These are phyloP conservation scores for Trichoderma aggressivum DNA, from an alignment of 2,329 filamentous ascomycete genomes.

Conservation along the genomic window DNA sequence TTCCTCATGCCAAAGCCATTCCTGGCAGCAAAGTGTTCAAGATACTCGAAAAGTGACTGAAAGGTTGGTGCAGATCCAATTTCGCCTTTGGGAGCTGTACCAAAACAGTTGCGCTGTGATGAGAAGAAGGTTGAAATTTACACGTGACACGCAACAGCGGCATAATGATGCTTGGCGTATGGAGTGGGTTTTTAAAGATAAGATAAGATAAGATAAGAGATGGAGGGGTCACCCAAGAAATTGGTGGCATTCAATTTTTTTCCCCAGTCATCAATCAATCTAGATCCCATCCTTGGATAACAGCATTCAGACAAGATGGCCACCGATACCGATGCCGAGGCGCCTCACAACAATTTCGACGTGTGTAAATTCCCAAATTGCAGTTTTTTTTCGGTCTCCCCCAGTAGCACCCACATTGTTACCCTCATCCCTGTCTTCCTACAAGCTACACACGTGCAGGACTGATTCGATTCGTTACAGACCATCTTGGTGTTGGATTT, in stretches of 20 bases:
- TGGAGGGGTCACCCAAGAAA: background rate
- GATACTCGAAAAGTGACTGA: too few relatives aligned
- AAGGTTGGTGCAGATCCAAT: too few relatives aligned
- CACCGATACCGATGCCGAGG: background rate
- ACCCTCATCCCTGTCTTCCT: background rate
- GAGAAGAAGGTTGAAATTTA: background rate
- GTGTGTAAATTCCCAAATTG: background rate
- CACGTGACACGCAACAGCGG: background rate
- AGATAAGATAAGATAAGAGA: background rate
- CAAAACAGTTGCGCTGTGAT: too few relatives aligned
- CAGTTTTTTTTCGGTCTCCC: background rate
- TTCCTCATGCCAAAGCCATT: too few relatives aligned
- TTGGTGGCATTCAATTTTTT: background rate
- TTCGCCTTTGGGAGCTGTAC: too few relatives aligned
- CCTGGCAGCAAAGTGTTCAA: too few relatives aligned
- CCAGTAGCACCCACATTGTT: background rate
- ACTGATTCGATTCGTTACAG: background rate
- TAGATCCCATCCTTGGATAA: background rate
- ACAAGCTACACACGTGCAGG: background rate
- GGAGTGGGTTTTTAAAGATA: background rate
- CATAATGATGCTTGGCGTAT: background rate
- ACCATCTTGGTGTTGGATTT: background rate
- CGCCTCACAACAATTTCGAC: background rate
- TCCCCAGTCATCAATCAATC: background rate
- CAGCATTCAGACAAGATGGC: background rate